These are phyloP conservation scores for Beauveria rudraprayagi DNA, from an alignment of 2,329 filamentous ascomycete species.

Conservation along the genomic window DNA sequence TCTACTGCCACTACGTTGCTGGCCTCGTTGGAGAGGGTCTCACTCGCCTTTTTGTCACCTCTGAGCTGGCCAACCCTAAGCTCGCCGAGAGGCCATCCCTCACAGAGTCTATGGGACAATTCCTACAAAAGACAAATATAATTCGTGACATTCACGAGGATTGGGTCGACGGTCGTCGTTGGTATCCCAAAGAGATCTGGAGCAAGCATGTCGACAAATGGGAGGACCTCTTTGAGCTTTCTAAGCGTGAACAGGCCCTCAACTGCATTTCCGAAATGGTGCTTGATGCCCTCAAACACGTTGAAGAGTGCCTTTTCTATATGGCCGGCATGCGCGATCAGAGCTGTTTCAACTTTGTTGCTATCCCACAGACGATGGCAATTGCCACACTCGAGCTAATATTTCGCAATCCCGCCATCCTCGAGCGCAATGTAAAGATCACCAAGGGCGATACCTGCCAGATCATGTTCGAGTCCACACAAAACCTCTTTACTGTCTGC, in stretches of 20 bases:
- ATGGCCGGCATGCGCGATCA: slow-evolving; percentile 92
- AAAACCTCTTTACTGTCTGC: slow-evolving; percentile 76
- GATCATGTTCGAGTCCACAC: slow-evolving; percentile 86
- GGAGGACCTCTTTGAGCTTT: slow-evolving; percentile 79
- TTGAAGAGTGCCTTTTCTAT: slow-evolving; percentile 94
- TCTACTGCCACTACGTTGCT: slow-evolving; percentile 98
- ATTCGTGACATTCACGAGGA: slow-evolving; percentile 94
- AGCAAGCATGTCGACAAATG: slow-evolving; percentile 87
- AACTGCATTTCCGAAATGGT: slow-evolving; percentile 92
- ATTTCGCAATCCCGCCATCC: slow-evolving; percentile 84
- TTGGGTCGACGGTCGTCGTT: slow-evolving; percentile 75
- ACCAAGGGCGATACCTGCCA: slow-evolving; percentile 88
- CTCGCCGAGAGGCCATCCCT: slow-evolving; percentile 71
- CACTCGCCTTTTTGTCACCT: slow-evolving; percentile 82
- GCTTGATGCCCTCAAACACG: slow-evolving; percentile 76
- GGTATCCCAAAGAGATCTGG: slow-evolving; percentile 97
- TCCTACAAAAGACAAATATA: slow-evolving; percentile 97
- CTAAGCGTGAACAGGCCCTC: slow-evolving; percentile 68
- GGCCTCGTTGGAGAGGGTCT: slow-evolving; percentile 93
- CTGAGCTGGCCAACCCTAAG: slow-evolving; percentile 76
- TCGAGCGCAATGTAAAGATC: slow-evolving; percentile 88
- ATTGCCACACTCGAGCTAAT: slow-evolving; percentile 88
- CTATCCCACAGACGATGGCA: slow-evolving; percentile 94
- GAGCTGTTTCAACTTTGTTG: slow-evolving; percentile 97
- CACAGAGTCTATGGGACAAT: slow-evolving; percentile 93